phyloP scores from a whole-genome alignment of 345 rosid genomes.

The Eucalyptus cloeziana region DNA sequence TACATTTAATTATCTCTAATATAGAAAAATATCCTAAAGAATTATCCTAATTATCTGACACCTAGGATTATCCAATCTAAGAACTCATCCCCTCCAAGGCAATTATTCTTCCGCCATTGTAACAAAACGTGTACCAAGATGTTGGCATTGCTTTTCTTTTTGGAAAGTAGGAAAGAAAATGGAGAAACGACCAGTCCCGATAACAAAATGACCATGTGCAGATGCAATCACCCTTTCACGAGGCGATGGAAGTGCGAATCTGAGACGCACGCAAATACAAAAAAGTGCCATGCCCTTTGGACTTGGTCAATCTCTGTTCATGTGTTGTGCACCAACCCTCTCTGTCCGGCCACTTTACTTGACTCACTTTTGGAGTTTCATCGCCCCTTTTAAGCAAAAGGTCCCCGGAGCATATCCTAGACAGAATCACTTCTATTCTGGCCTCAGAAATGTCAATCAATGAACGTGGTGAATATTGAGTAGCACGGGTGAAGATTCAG shows the following conservation, averaged over 20 bases:
- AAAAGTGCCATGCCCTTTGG: not conserved
- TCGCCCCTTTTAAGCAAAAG: not conserved
- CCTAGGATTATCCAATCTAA: not conserved
- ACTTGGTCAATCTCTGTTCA: not conserved
- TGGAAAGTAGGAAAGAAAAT: not conserved
- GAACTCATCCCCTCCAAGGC: not conserved
- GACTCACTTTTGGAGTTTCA: not conserved
- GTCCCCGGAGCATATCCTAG: not conserved
- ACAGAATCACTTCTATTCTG: not conserved
- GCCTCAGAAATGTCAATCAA: slow-evolving; percentile 18
- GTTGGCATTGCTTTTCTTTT: not conserved
- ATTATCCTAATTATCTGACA: too few relatives aligned
- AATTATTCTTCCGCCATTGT: not conserved
- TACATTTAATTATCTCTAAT: too few relatives aligned
- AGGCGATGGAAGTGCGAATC: not conserved
- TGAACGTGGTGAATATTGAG: slow-evolving; percentile 4
- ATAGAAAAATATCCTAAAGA: too few relatives aligned
- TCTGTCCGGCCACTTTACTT: not conserved
- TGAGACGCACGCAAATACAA: not conserved
- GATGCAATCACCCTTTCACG: not conserved
- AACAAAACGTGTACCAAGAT: not conserved
- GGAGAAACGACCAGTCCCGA: not conserved
- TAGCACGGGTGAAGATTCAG: not conserved
- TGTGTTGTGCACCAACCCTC: not conserved
- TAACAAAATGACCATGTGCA: not conserved